Conservation (phyloP, 768 basidiomycete genomes). For the Gloeostereum incarnatum region DNA sequence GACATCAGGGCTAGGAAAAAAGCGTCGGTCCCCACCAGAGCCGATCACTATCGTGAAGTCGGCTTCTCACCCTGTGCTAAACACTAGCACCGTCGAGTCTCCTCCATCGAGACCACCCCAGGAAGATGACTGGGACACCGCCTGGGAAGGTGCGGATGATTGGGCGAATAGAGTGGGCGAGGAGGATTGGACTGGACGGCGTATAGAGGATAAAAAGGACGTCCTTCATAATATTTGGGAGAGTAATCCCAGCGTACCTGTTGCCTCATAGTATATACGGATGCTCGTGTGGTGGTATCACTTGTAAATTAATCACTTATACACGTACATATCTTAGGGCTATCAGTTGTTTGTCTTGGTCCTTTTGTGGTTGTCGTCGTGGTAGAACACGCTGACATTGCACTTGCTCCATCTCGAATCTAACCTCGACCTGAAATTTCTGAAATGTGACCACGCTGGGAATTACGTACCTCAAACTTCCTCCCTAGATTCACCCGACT, state of each 20-base stretch:
- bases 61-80: constrained; percentile 14
- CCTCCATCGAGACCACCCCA: constrained; percentile 14
- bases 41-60: constrained; percentile 30
- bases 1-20: constrained; percentile 24
- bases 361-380: too few species aligned
- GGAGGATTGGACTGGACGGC: constrained; percentile 36
- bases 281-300: too few species aligned
- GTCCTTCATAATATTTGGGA: constrained; percentile 17
- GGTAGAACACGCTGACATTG: too few species aligned
- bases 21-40: constrained; percentile 29
- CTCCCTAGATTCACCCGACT: too few species aligned
- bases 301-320: too few species aligned
- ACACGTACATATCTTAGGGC: too few species aligned
- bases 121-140: constrained; percentile 34
- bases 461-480: too few species aligned
- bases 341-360: too few species aligned
- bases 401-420: too few species aligned
- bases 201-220: constrained; percentile 27
- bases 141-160: constrained; percentile 41
- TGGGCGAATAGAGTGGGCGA: constrained; percentile 41
- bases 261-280: constrained; percentile 1
- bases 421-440: too few species aligned
- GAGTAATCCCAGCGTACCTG: constrained; percentile 8
- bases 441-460: too few species aligned
- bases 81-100: too few species aligned